phyloP scores from a whole-genome alignment of 192 early-diverging fungal genomes.

The Linnemannia schmuckeri region DNA sequence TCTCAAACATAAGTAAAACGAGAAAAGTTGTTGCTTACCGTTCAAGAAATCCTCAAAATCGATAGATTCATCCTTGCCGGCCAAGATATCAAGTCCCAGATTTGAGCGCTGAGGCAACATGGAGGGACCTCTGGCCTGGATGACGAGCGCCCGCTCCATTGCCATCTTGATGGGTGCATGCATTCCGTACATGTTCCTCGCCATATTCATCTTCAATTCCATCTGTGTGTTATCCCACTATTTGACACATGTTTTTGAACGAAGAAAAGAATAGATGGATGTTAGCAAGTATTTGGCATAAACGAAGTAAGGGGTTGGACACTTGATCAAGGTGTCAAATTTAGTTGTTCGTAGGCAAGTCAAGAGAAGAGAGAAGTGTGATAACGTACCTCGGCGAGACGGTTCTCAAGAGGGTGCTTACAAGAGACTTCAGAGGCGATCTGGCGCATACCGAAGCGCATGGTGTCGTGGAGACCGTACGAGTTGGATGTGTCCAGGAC shows the following conservation, averaged over 20 bases:
- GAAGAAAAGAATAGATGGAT: not conserved
- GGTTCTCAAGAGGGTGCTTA: slow-evolving; percentile 85
- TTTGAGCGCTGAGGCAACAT: slow-evolving; percentile 72
- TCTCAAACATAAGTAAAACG: not conserved
- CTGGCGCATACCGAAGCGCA: slow-evolving; percentile 79
- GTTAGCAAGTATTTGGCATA: slow-evolving; percentile 1
- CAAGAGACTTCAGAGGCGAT: slow-evolving; percentile 72
- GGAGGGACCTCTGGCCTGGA: slow-evolving; percentile 63
- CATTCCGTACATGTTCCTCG: slow-evolving; percentile 85
- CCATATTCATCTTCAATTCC: slow-evolving; percentile 84
- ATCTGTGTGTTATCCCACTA: slow-evolving; percentile 91
- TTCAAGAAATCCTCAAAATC: slow-evolving; percentile 94
- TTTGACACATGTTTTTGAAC: not conserved
- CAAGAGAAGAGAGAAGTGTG: not conserved
- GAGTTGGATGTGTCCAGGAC: slow-evolving; percentile 63
- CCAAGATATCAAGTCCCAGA: slow-evolving; percentile 83
- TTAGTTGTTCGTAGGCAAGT: not conserved
- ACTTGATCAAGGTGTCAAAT: too few relatives aligned
- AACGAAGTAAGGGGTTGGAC: not conserved
- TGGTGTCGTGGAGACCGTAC: slow-evolving; percentile 86
- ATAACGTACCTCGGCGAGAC: slow-evolving; percentile 71
- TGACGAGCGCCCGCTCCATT: slow-evolving; percentile 87
- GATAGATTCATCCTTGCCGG: slow-evolving; percentile 88
- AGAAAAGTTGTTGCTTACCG: slow-evolving; percentile 59
- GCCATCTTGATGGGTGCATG: slow-evolving; percentile 94